These are phyloP conservation scores for Boletellus emodensis DNA, from an alignment of 768 basidiomycete species.

Conservation along the genomic window DNA sequence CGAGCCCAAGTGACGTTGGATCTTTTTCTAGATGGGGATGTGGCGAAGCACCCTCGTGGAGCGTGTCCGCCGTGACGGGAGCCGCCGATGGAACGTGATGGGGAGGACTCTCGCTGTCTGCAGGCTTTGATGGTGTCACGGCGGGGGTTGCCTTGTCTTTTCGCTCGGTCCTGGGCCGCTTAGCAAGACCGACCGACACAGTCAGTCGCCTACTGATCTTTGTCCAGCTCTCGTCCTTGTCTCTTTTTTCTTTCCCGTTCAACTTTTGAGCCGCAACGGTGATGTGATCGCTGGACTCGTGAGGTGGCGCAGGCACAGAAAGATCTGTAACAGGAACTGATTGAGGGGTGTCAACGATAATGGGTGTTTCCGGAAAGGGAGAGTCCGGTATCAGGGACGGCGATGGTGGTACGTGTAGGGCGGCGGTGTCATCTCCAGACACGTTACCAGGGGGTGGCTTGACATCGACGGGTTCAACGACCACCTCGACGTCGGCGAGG, in stretches of 20 bases:
- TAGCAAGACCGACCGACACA: constrained; percentile 47
- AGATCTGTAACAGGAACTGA: constrained; percentile 4
- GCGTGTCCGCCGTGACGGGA: constrained; percentile 1
- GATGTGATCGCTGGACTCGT: constrained; percentile 29
- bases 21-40: constrained; percentile 14
- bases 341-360: constrained; percentile 1
- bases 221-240: constrained; percentile 52
- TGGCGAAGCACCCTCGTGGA: constrained; percentile 4
- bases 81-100: constrained; percentile 8
- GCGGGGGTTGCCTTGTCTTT: constrained; percentile 28
- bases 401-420: not conserved
- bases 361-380: constrained; percentile 16
- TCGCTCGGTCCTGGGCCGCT: constrained; percentile 33
- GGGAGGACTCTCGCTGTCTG: constrained; percentile 15
- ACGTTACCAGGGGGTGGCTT: not conserved
- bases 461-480: constrained; percentile 5
- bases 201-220: constrained; percentile 63
- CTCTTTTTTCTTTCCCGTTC: constrained; percentile 35
- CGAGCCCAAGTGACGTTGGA: constrained; percentile 20
- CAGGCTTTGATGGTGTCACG: constrained; percentile 28
- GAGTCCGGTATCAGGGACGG: constrained; percentile 7
- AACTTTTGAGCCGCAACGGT: constrained; percentile 35
- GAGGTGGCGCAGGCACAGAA: not conserved
- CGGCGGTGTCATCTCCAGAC: constrained; percentile 1
- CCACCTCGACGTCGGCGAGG: constrained; percentile 34